Percentiles rank a stretch among this genome's conserved stretches.
Conservation (phyloP, 2,329 filamentous ascomycete genomes). For the Aspergillus hortae region DNA sequence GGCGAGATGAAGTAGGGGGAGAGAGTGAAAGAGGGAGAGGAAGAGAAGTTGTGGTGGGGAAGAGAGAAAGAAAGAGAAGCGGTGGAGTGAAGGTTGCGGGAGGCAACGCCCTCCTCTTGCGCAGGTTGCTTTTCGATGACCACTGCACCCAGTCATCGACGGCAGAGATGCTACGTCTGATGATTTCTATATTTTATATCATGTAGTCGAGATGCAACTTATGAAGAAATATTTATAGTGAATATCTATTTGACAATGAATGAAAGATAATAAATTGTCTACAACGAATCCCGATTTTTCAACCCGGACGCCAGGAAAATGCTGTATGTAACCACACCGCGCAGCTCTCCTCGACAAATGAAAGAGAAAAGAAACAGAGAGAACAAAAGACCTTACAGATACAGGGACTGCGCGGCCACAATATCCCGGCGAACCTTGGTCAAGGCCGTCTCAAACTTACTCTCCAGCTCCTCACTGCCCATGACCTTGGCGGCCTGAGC, state of each 20-base stretch:
- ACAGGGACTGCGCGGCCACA: conserved; percentile 90
- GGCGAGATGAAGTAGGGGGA: conserved; percentile 11
- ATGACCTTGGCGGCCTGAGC: conserved; percentile 95
- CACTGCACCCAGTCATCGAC: background rate
- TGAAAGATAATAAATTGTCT: background rate
- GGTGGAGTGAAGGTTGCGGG: conserved; percentile 35
- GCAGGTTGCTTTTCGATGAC: conserved; percentile 7
- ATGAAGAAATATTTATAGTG: background rate
- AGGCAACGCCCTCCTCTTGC: conserved; percentile 27
- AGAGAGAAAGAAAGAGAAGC: conserved; percentile 24
- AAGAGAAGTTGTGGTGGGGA: conserved; percentile 12
- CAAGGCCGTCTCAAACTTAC: conserved; percentile 85
- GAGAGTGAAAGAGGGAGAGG: conserved; percentile 6
- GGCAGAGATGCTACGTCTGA: background rate
- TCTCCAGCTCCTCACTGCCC: conserved; percentile 89
- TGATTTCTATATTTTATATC: background rate
- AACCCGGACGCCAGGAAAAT: conserved; percentile 20
- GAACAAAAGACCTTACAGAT: conserved; percentile 58
- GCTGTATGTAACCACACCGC: conserved; percentile 2
- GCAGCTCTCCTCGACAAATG: conserved; percentile 4
- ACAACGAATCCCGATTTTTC: conserved; percentile 2
- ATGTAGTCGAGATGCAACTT: background rate
- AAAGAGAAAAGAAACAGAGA: conserved; percentile 4
- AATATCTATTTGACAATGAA: background rate
- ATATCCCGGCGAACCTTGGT: conserved; percentile 87